phyloP scores from a whole-genome alignment of 2,329 filamentous ascomycete genomes.

The Aureobasidium sp. region DNA sequence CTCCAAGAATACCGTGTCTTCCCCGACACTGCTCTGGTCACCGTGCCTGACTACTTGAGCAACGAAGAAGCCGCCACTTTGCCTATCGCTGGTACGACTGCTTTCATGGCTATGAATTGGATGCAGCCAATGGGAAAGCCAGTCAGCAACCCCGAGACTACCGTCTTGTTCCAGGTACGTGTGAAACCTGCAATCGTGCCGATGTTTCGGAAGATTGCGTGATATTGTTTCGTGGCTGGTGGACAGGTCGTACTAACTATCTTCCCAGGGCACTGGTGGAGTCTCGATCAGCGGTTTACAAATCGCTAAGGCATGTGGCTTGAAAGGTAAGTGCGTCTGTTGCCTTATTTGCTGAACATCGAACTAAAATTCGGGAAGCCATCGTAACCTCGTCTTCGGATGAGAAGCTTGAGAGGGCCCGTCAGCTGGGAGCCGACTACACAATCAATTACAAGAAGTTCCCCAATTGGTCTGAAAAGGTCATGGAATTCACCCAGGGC shows the following conservation, averaged over 20 bases:
- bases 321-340: constrained; percentile 31
- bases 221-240: background rate
- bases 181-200: background rate
- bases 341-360: constrained; percentile 22
- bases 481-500: constrained; percentile 37
- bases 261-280: constrained; percentile 18
- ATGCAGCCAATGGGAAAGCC: constrained; percentile 46
- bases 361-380: constrained; percentile 31
- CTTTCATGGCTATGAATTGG: constrained; percentile 53
- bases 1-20: constrained; percentile 35
- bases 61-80: constrained; percentile 31
- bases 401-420: constrained; percentile 33
- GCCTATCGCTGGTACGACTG: constrained; percentile 38
- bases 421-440: constrained; percentile 48
- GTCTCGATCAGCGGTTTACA: constrained; percentile 20
- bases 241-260: background rate
- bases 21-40: constrained; percentile 29
- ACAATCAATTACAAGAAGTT: constrained; percentile 53
- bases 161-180: constrained; percentile 26
- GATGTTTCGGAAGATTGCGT: background rate
- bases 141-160: constrained; percentile 30
- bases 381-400: constrained; percentile 18
- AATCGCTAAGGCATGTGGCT: constrained; percentile 34
- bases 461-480: constrained; percentile 51
- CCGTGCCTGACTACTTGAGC: constrained; percentile 29